Conservation (phyloP, 352 stramenopile genomes). For the Pythium pyrilobum region DNA sequence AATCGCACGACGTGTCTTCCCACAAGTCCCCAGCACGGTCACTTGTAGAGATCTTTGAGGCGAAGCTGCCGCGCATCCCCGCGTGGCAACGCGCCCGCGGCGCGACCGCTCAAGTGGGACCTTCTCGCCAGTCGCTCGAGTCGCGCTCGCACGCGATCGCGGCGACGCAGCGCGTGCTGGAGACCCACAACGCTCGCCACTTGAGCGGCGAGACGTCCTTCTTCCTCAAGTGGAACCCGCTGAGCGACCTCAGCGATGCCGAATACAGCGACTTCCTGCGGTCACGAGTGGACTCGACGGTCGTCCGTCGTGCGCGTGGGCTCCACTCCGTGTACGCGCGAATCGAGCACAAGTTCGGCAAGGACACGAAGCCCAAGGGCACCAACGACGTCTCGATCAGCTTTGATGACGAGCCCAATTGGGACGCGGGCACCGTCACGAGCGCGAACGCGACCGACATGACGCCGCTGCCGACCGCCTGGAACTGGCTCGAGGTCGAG, state of each 20-base stretch:
- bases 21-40: neutral
- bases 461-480: constrained; percentile 30
- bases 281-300: constrained; percentile 31
- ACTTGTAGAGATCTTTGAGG: constrained; percentile 18
- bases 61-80: constrained; percentile 13
- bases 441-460: constrained; percentile 8
- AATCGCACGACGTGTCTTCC: neutral
- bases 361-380: constrained; percentile 1
- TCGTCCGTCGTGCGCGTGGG: constrained; percentile 5
- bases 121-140: constrained; percentile 35
- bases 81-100: constrained; percentile 19
- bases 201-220: constrained; percentile 32
- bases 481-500: constrained; percentile 71
- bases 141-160: constrained; percentile 37
- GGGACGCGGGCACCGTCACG: constrained; percentile 10
- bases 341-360: constrained; percentile 7
- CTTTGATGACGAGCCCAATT: constrained; percentile 17
- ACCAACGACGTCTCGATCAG: constrained; percentile 20
- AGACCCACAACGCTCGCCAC: constrained; percentile 42
- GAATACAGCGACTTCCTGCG: constrained; percentile 61
- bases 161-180: constrained; percentile 34
- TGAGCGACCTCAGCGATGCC: constrained; percentile 60
- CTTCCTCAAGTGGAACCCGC: constrained; percentile 56
- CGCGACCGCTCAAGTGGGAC: constrained; percentile 24
- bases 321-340: constrained; percentile 20